These are phyloP conservation scores for Heterobasidion occidentale DNA, from an alignment of 1,284 basidiomycete genomes.

Conservation along the genomic window DNA sequence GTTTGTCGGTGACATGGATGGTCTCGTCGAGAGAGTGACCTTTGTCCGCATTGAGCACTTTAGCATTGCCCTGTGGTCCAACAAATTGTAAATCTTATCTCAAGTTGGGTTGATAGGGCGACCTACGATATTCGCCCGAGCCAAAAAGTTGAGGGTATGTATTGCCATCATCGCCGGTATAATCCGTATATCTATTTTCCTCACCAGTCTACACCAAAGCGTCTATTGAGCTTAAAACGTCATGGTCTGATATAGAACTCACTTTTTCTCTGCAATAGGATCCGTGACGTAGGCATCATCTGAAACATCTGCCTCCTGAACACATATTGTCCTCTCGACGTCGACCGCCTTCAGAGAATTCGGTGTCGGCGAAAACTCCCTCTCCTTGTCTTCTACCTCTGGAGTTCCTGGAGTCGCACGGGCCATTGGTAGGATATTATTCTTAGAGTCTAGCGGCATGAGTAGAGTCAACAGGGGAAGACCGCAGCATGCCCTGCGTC, in stretches of 20 bases:
- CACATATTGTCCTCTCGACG: too few relatives aligned
- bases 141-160: conserved; percentile 29
- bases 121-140: conserved; percentile 28
- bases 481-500: too few relatives aligned
- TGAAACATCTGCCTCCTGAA: background rate
- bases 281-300: conserved; percentile 7
- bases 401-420: too few relatives aligned
- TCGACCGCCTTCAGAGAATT: too few relatives aligned
- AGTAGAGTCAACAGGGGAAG: too few relatives aligned
- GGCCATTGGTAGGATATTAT: too few relatives aligned
- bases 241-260: background rate
- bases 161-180: conserved; percentile 23
- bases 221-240: background rate
- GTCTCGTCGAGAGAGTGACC: conserved; percentile 25
- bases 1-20: conserved; percentile 20
- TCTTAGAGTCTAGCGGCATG: too few relatives aligned
- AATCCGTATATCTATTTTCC: conserved; percentile 19
- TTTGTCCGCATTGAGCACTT: conserved; percentile 25
- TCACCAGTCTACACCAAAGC: background rate
- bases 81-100: background rate
- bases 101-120: background rate
- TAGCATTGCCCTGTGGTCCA: conserved; percentile 24
- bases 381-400: too few relatives aligned
- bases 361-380: too few relatives aligned
- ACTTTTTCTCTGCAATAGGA: conserved; percentile 12